These are phyloP conservation scores for Solanum virginianum DNA, from an alignment of 257 asterid species.

Conservation along the genomic window DNA sequence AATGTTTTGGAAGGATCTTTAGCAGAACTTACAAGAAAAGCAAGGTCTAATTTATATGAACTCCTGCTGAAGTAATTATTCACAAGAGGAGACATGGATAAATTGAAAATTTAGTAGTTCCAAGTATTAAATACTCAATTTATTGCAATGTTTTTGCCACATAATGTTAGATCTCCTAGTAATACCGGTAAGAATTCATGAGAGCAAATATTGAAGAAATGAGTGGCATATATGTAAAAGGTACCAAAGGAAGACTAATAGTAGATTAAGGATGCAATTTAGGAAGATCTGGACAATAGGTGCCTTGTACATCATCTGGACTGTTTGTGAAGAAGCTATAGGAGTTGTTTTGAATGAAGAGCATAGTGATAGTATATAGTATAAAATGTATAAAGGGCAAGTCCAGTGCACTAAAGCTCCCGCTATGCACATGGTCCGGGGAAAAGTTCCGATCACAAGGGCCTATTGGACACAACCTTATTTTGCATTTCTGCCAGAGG, in stretches of 20 bases:
- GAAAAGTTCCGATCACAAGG: too few relatives aligned
- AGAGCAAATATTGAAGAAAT: not conserved
- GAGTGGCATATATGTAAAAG: not conserved
- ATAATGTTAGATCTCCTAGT: not conserved
- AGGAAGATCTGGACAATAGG: not conserved
- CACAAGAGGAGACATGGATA: not conserved
- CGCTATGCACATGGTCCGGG: too few relatives aligned
- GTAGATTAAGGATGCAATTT: not conserved
- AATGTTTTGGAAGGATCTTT: not conserved
- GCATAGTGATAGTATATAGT: not conserved
- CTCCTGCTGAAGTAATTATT: not conserved
- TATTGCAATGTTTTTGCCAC: not conserved
- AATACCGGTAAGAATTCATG: not conserved
- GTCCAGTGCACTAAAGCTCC: too few relatives aligned
- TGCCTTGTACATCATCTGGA: not conserved
- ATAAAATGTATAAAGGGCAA: not conserved
- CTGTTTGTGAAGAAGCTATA: not conserved
- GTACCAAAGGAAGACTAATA: not conserved
- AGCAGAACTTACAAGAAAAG: not conserved
- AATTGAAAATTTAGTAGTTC: not conserved
- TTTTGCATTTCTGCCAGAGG: too few relatives aligned
- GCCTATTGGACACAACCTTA: too few relatives aligned
- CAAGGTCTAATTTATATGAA: not conserved
- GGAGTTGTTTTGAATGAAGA: not conserved
- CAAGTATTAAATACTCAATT: not conserved